These are phyloP conservation scores for Claviceps paspali DNA, from an alignment of 2,329 filamentous ascomycete genomes.

Conservation along the genomic window DNA sequence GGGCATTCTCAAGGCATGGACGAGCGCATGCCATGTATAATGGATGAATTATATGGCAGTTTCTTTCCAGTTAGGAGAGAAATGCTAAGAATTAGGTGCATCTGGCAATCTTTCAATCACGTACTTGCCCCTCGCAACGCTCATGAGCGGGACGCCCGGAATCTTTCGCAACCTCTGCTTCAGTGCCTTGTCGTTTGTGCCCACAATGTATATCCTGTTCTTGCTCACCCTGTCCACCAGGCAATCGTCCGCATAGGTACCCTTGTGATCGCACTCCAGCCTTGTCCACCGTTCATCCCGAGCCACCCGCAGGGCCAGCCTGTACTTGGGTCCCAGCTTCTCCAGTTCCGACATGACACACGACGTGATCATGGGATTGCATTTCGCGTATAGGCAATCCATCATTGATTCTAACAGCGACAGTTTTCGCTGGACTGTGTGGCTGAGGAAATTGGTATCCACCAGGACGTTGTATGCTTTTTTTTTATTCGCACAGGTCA, in stretches of 20 bases:
- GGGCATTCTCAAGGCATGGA: too few species aligned
- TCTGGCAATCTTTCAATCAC: conserved; percentile 84
- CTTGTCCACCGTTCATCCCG: conserved; percentile 80
- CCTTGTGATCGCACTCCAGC: conserved; percentile 80
- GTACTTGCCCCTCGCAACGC: conserved; percentile 78
- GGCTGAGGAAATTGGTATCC: conserved; percentile 82
- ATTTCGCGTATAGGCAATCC: conserved; percentile 87
- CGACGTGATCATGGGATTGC: conserved; percentile 68
- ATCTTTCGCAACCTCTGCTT: conserved; percentile 71
- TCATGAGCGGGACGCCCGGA: conserved; percentile 55
- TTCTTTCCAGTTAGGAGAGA: too few species aligned
- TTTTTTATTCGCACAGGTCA: neutral
- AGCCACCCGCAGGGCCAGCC: conserved; percentile 72
- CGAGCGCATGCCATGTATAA: too few species aligned
- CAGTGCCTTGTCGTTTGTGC: conserved; percentile 62
- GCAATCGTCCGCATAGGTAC: conserved; percentile 70
- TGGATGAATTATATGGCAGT: too few species aligned
- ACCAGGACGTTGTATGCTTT: conserved; percentile 43
- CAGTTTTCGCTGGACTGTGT: conserved; percentile 83
- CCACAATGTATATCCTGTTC: conserved; percentile 64
- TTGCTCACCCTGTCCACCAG: conserved; percentile 61
- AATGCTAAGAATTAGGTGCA: conserved; percentile 48
- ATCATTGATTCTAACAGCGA: conserved; percentile 79
- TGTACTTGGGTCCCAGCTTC: conserved; percentile 77
- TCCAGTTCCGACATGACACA: conserved; percentile 74